A percentile compares a stretch with the other conserved stretches of the same genome.
Evolutionary conservation across 768 basidiomycete species (phyloP).

Genomic region (Pleurotus djamor): DNA sequence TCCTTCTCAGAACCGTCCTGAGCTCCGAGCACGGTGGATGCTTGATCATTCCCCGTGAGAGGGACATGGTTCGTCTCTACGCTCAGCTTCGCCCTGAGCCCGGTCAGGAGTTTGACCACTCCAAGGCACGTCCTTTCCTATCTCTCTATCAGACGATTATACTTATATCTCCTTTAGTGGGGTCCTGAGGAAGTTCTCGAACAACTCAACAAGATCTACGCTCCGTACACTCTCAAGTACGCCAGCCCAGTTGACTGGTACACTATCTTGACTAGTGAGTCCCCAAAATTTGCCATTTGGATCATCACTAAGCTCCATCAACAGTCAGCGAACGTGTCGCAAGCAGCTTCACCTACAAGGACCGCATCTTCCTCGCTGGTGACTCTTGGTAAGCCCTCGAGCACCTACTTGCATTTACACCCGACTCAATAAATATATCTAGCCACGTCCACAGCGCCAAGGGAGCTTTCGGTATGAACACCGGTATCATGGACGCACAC

Average conservation of each 20-base stretch:
- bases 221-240: slow-evolving; percentile 6
- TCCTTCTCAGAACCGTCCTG: slow-evolving; percentile 38
- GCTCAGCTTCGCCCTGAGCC: slow-evolving; percentile 30
- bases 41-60: slow-evolving; percentile 47
- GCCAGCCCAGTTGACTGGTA: slow-evolving; percentile 7
- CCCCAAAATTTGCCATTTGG: not conserved
- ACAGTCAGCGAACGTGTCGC: slow-evolving; percentile 37
- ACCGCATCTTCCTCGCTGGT: slow-evolving; percentile 38
- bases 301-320: not conserved
- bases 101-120: slow-evolving; percentile 4
- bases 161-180: not conserved
- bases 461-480: slow-evolving; percentile 7
- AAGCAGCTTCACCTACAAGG: slow-evolving; percentile 23
- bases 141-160: not conserved
- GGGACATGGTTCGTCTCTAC: slow-evolving; percentile 42
- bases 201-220: slow-evolving; percentile 9
- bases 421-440: not conserved
- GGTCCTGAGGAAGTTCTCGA: slow-evolving; percentile 7
- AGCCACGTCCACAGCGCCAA: slow-evolving; percentile 10
- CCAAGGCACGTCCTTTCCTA: not conserved
- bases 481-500: slow-evolving; percentile 4
- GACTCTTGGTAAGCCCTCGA: slow-evolving; percentile 25
- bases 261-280: slow-evolving; percentile 6
- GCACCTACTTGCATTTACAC: not conserved
- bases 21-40: slow-evolving; percentile 43